phyloP scores from a whole-genome alignment of 305 asterid genomes.

The Ruellia speciosa region DNA sequence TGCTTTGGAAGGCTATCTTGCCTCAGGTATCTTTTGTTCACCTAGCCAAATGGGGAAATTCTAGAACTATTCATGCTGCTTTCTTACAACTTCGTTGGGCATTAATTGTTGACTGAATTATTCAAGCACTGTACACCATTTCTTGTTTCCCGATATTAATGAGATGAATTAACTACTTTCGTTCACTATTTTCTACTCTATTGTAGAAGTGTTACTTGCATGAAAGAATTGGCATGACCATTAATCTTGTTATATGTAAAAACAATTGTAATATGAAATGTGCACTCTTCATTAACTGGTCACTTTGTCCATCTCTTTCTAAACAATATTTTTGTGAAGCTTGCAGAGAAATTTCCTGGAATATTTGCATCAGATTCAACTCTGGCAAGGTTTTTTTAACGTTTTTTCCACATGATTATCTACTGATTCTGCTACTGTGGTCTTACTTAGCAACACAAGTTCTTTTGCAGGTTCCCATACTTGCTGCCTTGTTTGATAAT shows the following conservation, averaged over 20 bases:
- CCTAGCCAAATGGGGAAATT: not conserved
- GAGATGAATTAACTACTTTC: not conserved
- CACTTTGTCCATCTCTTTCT: not conserved
- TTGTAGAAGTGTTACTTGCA: too few relatives aligned
- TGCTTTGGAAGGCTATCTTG: conserved; percentile 75
- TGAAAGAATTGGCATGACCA: too few relatives aligned
- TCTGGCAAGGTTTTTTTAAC: conserved; percentile 47
- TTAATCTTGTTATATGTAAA: not conserved
- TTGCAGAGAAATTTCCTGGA: conserved; percentile 85
- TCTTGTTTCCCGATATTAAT: not conserved
- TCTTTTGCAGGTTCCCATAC: conserved; percentile 70
- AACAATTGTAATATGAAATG: not conserved
- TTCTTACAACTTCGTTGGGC: too few relatives aligned
- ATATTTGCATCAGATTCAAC: conserved; percentile 59
- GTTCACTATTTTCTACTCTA: too few relatives aligned
- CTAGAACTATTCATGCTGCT: too few relatives aligned
- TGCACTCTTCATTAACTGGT: not conserved
- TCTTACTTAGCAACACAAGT: not conserved
- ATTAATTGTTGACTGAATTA: too few relatives aligned
- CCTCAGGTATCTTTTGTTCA: conserved; percentile 66
- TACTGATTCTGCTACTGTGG: not conserved
- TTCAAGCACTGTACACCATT: not conserved
- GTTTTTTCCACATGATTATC: not conserved
- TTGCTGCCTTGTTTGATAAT: conserved; percentile 73
- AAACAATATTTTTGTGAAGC: conserved; percentile 31